phyloP scores from a whole-genome alignment of 306 rosid species.

The Prunus mira region DNA sequence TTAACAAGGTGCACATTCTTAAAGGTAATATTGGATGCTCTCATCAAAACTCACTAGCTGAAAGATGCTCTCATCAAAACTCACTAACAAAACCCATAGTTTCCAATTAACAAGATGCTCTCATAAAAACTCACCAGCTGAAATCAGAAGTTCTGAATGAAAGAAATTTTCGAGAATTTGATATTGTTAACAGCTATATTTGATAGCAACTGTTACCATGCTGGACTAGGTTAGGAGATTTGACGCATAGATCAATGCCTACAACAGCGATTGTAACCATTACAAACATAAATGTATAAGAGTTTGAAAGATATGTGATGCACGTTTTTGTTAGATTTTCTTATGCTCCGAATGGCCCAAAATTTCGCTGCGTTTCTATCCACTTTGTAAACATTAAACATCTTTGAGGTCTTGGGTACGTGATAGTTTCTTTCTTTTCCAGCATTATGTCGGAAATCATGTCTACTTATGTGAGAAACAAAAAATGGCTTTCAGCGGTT shows the following conservation, averaged over 20 bases:
- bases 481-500: too few species aligned
- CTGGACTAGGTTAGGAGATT: neutral
- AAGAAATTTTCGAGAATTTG: constrained; percentile 7
- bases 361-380: neutral
- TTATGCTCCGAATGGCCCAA: too few species aligned
- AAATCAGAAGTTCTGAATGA: constrained; percentile 4
- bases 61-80: too few species aligned
- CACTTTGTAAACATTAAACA: neutral
- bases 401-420: neutral
- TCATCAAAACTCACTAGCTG: too few species aligned
- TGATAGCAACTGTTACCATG: neutral
- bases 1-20: too few species aligned
- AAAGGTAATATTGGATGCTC: too few species aligned
- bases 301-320: neutral
- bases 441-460: neutral
- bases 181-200: constrained; percentile 16
- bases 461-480: neutral
- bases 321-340: too few species aligned
- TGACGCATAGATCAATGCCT: neutral
- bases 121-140: constrained; percentile 40
- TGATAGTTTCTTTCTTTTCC: too few species aligned
- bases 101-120: constrained; percentile 8
- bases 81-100: too few species aligned
- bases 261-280: neutral
- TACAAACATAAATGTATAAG: neutral